Evolutionary conservation across 1,139 yeast genomes (phyloP), one percentile per base, ranked within the genome.

Genomic region (Saccharomyces hybrid): DNA sequence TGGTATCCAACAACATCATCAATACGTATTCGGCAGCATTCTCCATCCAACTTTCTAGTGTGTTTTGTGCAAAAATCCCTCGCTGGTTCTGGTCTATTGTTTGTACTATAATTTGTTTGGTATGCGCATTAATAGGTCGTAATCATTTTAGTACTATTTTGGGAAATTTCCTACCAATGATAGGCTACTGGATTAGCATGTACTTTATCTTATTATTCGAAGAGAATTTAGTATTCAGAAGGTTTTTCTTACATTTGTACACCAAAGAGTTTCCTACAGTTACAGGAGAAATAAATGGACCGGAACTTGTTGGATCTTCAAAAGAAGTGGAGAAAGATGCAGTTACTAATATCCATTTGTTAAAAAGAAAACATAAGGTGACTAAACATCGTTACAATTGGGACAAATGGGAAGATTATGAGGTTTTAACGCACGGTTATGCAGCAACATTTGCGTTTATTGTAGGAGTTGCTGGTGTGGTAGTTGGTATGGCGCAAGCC

Each of bases 161-260:
- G 65, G 82, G 90, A n/a, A 90, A 89, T 66, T 90, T 90, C 73
- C 75, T 90, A 62, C 97, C 97, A 8, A 89, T 90, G 97, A 81
- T 90, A 57, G 96, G 96, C 0, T 90, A 90, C 72, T 90, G 97
- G 97, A 80, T 88, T 53, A 83, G 93, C 53, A 88, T 90, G 74
- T 90, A 89, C 70, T 82, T 86, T 63, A 80, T 82, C 28, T 71
- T 89, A 52, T 71, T 89, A 49, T 59, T 88, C 2, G 91, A 88
- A 64, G 97, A 90, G 67, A 88, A 88, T 64, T 55, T 78, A 5
- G 78, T 89, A 23, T 89, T 89, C 72, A 79, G 96, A 67, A 77
- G 74, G 44, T 66, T 73, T 47, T 77, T 82, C 57, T 66, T 73
- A 42, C 75, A 77, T 57, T 67, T 84, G 50, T 86, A 75, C 69